phyloP scores from a whole-genome alignment of 495 filamentous ascomycete species.

The Daldinia grandis region DNA sequence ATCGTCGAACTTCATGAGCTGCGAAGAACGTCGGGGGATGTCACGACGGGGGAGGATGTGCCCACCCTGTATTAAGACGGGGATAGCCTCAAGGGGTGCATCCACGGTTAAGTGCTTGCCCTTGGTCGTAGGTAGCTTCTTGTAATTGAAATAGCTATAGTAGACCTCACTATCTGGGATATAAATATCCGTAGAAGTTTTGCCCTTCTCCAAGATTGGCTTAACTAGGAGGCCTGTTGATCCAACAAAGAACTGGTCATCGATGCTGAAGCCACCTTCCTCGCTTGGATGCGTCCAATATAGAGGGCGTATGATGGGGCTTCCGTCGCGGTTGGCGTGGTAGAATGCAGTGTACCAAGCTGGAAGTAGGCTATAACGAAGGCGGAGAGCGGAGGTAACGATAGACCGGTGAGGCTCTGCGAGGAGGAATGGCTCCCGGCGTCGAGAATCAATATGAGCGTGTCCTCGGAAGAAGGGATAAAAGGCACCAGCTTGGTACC shows the following conservation, averaged over 20 bases:
- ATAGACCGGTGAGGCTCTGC: slow-evolving; percentile 86
- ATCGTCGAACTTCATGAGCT: slow-evolving; percentile 91
- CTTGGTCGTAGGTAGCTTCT: slow-evolving; percentile 68
- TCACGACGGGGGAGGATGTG: slow-evolving; percentile 92
- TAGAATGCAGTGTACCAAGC: slow-evolving; percentile 98
- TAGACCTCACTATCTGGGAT: slow-evolving; percentile 86
- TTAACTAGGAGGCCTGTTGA: slow-evolving; percentile 86
- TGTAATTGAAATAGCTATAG: slow-evolving; percentile 93
- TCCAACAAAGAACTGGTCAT: slow-evolving; percentile 93
- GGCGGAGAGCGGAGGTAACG: slow-evolving; percentile 84
- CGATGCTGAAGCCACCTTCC: slow-evolving; percentile 83
- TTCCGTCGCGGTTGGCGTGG: slow-evolving; percentile 80
- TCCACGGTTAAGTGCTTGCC: slow-evolving; percentile 72
- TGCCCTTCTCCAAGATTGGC: slow-evolving; percentile 80
- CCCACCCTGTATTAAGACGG: slow-evolving; percentile 89
- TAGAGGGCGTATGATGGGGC: slow-evolving; percentile 87
- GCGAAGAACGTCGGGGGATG: slow-evolving; percentile 80
- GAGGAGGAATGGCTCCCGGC: slow-evolving; percentile 90
- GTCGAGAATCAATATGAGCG: slow-evolving; percentile 93
- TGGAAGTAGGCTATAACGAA: slow-evolving; percentile 89
- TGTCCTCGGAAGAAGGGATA: slow-evolving; percentile 99
- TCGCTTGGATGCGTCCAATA: slow-evolving; percentile 92
- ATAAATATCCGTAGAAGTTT: slow-evolving; percentile 79
- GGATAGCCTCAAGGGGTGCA: slow-evolving; percentile 84
- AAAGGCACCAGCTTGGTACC: slow-evolving; percentile 97